phyloP scores from a whole-genome alignment of 495 filamentous ascomycete genomes.

The Penicillium verhagenii region DNA sequence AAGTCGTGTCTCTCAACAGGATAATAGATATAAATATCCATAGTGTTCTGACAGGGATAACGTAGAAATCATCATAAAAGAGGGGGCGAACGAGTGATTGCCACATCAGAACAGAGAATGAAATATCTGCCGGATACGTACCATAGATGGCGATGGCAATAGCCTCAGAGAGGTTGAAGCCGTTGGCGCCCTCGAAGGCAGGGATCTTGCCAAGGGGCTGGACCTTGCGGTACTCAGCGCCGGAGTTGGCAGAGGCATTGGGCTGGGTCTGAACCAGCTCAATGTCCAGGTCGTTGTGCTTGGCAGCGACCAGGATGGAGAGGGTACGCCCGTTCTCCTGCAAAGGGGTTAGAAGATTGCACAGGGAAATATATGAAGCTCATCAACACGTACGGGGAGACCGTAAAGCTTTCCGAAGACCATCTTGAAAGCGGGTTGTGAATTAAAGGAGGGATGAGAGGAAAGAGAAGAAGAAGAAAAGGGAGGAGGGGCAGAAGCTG shows the following conservation, averaged over 20 bases:
- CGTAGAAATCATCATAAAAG: conserved; percentile 83
- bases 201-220: conserved; percentile 89
- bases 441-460: conserved; percentile 24
- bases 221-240: conserved; percentile 75
- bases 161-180: conserved; percentile 81
- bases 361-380: neutral
- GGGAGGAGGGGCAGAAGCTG: conserved; percentile 33
- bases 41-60: conserved; percentile 97
- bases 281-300: conserved; percentile 90
- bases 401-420: conserved; percentile 96
- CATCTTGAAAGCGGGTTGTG: conserved; percentile 56
- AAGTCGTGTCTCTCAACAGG: conserved; percentile 74
- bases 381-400: conserved; percentile 62
- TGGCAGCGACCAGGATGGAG: conserved; percentile 84
- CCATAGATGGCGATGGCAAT: conserved; percentile 97
- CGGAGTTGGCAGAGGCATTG: conserved; percentile 37
- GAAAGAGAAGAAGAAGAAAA: conserved; percentile 29
- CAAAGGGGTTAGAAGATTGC: conserved; percentile 19
- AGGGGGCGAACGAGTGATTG: conserved; percentile 5
- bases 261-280: conserved; percentile 71
- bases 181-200: conserved; percentile 89
- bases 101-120: conserved; percentile 6
- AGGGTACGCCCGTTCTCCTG: conserved; percentile 90
- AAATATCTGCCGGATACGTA: conserved; percentile 54
- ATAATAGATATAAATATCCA: conserved; percentile 22